Conservation (phyloP, 2,329 filamentous ascomycete genomes). For the Colletotrichum sp. region DNA sequence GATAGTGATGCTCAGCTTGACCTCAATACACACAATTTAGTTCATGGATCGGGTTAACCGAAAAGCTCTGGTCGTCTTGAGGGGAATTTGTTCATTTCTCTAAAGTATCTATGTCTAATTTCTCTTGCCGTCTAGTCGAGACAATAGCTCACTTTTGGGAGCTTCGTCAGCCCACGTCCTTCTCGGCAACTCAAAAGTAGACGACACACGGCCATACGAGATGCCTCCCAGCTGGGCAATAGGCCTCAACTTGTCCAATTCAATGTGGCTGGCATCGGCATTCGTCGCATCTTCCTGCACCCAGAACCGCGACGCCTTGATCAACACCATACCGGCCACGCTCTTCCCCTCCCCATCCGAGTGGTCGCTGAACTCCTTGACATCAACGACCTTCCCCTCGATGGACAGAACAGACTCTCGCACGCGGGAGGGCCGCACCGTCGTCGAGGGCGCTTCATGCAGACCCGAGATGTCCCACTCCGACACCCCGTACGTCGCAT, state of each 20-base stretch:
- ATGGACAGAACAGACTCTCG: conserved; percentile 82
- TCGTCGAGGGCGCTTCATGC: conserved; percentile 29
- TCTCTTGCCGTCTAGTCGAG: background rate
- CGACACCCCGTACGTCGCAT: conserved; percentile 72
- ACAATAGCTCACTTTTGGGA: conserved; percentile 1
- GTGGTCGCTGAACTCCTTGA: conserved; percentile 77
- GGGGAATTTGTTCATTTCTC: background rate
- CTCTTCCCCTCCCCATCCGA: conserved; percentile 74
- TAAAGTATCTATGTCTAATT: background rate
- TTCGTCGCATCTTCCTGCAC: conserved; percentile 86
- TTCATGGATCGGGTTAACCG: background rate
- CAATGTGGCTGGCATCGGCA: conserved; percentile 73
- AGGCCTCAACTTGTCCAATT: conserved; percentile 72
- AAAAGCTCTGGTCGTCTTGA: background rate
- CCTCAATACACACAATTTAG: background rate
- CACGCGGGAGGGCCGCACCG: conserved; percentile 75
- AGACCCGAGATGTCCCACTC: conserved; percentile 80
- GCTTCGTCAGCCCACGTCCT: conserved; percentile 27
- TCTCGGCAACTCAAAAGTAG: conserved; percentile 71
- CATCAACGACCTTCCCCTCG: conserved; percentile 78
- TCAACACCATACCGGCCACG: conserved; percentile 73
- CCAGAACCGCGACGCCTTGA: conserved; percentile 90
- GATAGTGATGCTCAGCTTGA: background rate
- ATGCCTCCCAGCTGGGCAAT: conserved; percentile 84
- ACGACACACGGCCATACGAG: conserved; percentile 74